Conservation (phyloP, 305 asterid genomes). For the Nicotiana rustica region DNA sequence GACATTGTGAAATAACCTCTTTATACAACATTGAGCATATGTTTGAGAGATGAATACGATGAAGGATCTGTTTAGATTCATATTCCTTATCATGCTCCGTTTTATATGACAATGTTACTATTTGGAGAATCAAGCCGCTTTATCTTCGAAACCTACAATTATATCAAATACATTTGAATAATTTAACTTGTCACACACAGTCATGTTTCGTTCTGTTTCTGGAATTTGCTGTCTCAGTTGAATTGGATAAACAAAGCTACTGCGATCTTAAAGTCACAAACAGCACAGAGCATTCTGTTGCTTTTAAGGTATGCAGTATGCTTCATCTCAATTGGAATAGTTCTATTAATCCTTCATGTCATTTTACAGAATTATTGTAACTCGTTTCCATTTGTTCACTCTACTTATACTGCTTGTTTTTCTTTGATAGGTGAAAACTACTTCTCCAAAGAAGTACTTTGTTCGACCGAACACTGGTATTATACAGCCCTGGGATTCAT, state of each 20-base stretch:
- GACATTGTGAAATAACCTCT: not conserved
- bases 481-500: slow-evolving; percentile 73
- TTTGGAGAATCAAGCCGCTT: not conserved
- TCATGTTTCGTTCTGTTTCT: slow-evolving; percentile 20
- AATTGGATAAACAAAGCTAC: slow-evolving; percentile 77
- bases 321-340: not conserved
- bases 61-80: slow-evolving; percentile 4
- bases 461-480: slow-evolving; percentile 87
- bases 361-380: not conserved
- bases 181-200: not conserved
- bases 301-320: slow-evolving; percentile 84
- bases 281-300: slow-evolving; percentile 74
- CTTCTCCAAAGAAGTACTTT: slow-evolving; percentile 89
- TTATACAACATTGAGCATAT: not conserved
- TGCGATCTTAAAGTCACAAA: slow-evolving; percentile 82
- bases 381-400: not conserved
- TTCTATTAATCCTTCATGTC: not conserved
- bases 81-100: not conserved
- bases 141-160: not conserved
- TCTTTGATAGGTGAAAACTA: slow-evolving; percentile 73
- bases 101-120: not conserved
- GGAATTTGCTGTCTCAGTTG: slow-evolving; percentile 55
- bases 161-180: not conserved
- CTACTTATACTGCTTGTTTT: not conserved
- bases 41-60: not conserved